Base-by-base conservation (phyloP, 129 eudicot species). In the Flaveria brownii region DNA sequence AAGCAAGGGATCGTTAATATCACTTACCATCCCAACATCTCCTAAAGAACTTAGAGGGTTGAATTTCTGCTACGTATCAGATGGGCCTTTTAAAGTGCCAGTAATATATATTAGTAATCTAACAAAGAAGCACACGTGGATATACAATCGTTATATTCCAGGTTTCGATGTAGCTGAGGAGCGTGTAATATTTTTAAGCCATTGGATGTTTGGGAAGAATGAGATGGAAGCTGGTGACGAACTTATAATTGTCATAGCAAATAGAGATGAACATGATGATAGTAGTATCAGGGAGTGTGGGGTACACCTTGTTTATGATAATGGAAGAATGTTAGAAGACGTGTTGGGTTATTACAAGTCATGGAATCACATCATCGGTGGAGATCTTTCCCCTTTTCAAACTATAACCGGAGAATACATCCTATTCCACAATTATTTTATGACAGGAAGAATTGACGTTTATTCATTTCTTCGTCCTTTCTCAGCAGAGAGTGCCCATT, bases 1-100 rank as follows among this genome's bases (percentile, higher is more conserved):
- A 65, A 49, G 64, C 8, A 1, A 12, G 25, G 42, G 25, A 39
- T 1, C 11, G 12, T 76, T 49, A 28, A 75, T 46, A 64, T 76
- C 73, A 45, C 25, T 75, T 75, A 75, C 36, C 50, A 26, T 75
- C 36, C 50, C 79, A 30, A 46, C 51, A 62, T 30, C 73, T 51
- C 26, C 56, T 51, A 52, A 51, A 4, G 51, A 17, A 5, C 49
- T 74, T 13, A 74, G 15, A 22, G 78, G 78, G 13, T 59, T 74
- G 16, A 74, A 74, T 60, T 42, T 74, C 10, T 74, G 68, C 55
- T 73, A 22, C 56, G 54, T 56, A 20, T 47, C n/a, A 12, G 52
- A 9, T 47, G 39, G 9, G 41, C 60, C 13, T 10, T 43, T 14
- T 18, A 4, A 25, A 15, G 13, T 73, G 68, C 68, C 11, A 60